A percentile compares a stretch with the other conserved stretches of the same genome.
Evolutionary conservation across 2,329 filamentous ascomycete species (phyloP).

Genomic region (Septoria petroselini): DNA sequence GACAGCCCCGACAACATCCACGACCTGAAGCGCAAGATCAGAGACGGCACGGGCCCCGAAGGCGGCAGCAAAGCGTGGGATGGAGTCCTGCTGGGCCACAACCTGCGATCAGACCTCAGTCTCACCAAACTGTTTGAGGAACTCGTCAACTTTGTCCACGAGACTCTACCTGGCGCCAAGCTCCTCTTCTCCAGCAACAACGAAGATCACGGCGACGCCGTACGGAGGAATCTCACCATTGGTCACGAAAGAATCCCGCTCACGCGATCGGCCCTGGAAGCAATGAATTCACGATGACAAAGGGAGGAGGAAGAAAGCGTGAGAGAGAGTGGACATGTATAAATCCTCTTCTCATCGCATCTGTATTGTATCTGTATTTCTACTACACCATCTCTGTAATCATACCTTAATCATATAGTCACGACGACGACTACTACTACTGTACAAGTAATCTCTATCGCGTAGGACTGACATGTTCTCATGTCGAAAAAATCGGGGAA

Average conservation of each 20-base stretch:
- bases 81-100: conserved; percentile 1
- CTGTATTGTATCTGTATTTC: too few relatives aligned
- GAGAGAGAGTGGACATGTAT: too few relatives aligned
- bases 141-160: conserved; percentile 8
- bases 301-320: too few relatives aligned
- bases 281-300: background rate
- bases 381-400: too few relatives aligned
- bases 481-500: too few relatives aligned
- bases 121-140: conserved; percentile 11
- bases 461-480: too few relatives aligned
- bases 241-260: conserved; percentile 6
- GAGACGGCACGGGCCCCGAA: conserved; percentile 9
- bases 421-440: too few relatives aligned
- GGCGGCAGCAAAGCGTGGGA: conserved; percentile 11
- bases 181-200: conserved; percentile 7
- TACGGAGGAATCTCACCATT: conserved; percentile 2
- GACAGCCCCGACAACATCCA: conserved; percentile 13
- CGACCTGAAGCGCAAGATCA: conserved; percentile 12
- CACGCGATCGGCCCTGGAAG: conserved; percentile 5
- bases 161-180: conserved; percentile 6
- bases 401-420: too few relatives aligned
- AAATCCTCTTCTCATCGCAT: too few relatives aligned
- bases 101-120: background rate
- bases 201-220: conserved; percentile 1
- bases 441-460: too few relatives aligned